phyloP scores from a whole-genome alignment of 148 eudicot genomes.

The Diospyros lotus region DNA sequence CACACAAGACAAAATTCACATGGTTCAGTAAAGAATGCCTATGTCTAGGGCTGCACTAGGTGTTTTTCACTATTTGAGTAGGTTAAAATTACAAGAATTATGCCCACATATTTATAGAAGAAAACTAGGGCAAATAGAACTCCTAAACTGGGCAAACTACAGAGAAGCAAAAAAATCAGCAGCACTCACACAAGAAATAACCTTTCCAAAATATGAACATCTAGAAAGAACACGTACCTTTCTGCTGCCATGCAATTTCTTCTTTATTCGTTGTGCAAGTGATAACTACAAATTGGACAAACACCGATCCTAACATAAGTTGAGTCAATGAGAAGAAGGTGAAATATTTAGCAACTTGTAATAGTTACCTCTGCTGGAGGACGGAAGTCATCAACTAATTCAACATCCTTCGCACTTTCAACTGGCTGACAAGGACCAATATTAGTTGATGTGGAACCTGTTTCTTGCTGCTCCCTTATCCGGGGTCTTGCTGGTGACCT shows the following conservation, averaged over 20 bases:
- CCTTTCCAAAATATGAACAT: not conserved
- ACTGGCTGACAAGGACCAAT: slow-evolving; percentile 42
- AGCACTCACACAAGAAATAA: not conserved
- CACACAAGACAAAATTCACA: not conserved
- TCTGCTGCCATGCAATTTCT: slow-evolving; percentile 8
- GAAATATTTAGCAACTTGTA: too few relatives aligned
- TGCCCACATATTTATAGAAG: slow-evolving; percentile 37
- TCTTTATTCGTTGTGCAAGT: slow-evolving; percentile 8
- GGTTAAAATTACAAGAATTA: not conserved
- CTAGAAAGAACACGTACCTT: not conserved
- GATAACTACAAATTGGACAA: not conserved
- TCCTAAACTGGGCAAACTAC: too few relatives aligned
- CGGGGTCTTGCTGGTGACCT: slow-evolving; percentile 56
- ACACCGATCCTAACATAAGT: slow-evolving; percentile 18
- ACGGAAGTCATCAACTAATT: slow-evolving; percentile 62
- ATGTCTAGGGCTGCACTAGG: too few relatives aligned
- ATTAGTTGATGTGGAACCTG: slow-evolving; percentile 45
- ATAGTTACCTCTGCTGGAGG: slow-evolving; percentile 62
- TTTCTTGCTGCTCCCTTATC: slow-evolving; percentile 71
- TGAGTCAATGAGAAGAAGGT: not conserved
- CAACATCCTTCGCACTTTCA: slow-evolving; percentile 26
- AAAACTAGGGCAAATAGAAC: too few relatives aligned
- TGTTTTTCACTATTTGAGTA: not conserved
- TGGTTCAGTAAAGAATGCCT: not conserved
- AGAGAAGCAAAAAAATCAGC: not conserved